Evolutionary conservation across 2,329 filamentous ascomycete species (phyloP).

Genomic region (Fusarium brachygibbosum): DNA sequence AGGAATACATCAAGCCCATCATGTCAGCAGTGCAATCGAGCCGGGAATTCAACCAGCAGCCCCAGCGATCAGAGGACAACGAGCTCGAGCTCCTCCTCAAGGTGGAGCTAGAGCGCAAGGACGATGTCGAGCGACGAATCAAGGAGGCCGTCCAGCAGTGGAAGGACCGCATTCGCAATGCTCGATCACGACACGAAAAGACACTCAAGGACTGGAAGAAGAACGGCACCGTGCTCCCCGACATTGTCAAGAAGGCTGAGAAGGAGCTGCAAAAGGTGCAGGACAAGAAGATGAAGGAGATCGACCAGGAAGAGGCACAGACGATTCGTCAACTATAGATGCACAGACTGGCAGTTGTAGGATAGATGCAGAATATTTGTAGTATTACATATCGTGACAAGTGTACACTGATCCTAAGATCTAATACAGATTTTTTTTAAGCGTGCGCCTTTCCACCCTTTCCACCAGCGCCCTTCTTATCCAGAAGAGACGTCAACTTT

Average conservation of each 20-base stretch:
- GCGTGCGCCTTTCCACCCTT: slow-evolving; percentile 46
- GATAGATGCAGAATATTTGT: slow-evolving; percentile 44
- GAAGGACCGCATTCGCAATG: slow-evolving; percentile 63
- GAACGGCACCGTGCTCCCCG: slow-evolving; percentile 59
- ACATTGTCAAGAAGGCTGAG: slow-evolving; percentile 64
- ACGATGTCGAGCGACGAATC: slow-evolving; percentile 60
- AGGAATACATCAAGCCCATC: slow-evolving; percentile 65
- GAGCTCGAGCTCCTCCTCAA: slow-evolving; percentile 69
- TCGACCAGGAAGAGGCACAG: slow-evolving; percentile 65
- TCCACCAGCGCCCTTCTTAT: slow-evolving; percentile 37
- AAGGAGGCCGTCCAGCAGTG: slow-evolving; percentile 64
- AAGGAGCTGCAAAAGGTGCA: slow-evolving; percentile 64
- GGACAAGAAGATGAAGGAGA: slow-evolving; percentile 66
- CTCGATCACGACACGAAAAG: slow-evolving; percentile 63
- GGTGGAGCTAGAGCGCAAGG: slow-evolving; percentile 65
- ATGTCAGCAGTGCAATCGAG: slow-evolving; percentile 67
- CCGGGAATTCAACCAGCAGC: slow-evolving; percentile 71
- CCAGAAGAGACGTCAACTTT: slow-evolving; percentile 55
- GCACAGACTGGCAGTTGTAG: slow-evolving; percentile 10
- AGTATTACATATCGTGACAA: slow-evolving; percentile 50
- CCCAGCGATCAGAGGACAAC: slow-evolving; percentile 69
- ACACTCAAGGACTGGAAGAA: slow-evolving; percentile 64
- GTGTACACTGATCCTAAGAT: slow-evolving; percentile 47
- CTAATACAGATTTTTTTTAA: slow-evolving; percentile 31
- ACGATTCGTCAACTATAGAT: slow-evolving; percentile 57